Conservation (phyloP, 2,329 filamentous ascomycete genomes). For the Trichophyton benhamiae region DNA sequence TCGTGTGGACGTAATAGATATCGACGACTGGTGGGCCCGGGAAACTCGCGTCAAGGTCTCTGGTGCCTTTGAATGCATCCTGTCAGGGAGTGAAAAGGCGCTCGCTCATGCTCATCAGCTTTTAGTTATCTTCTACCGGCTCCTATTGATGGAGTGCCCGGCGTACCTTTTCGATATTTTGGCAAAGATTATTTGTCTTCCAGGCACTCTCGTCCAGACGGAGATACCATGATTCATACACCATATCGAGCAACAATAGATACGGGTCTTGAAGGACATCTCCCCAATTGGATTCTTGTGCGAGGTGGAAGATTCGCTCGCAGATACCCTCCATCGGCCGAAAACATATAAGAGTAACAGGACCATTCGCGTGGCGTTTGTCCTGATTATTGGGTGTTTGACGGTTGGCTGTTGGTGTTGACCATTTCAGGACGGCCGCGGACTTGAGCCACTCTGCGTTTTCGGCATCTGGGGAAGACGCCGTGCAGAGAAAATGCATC, state of each 20-base stretch:
- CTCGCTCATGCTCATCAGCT: neutral
- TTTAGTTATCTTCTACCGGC: neutral
- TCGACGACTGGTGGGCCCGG: neutral
- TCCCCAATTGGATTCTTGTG: neutral
- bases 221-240: neutral
- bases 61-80: neutral
- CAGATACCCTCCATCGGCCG: neutral
- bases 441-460: neutral
- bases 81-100: neutral
- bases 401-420: neutral
- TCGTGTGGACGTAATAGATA: neutral
- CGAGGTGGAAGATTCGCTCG: neutral
- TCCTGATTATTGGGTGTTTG: neutral
- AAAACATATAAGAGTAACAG: neutral
- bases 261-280: neutral
- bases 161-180: neutral
- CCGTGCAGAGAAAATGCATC: neutral
- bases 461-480: neutral
- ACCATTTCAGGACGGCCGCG: neutral
- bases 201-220: neutral
- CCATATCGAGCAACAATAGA: neutral
- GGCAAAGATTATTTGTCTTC: neutral
- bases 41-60: neutral
- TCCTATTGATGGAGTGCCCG: neutral
- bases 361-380: neutral